Percentiles rank a stretch among this genome's conserved stretches.
phyloP scores from a whole-genome alignment of 1,284 basidiomycete species.

The Paramarasmius palmivorus region DNA sequence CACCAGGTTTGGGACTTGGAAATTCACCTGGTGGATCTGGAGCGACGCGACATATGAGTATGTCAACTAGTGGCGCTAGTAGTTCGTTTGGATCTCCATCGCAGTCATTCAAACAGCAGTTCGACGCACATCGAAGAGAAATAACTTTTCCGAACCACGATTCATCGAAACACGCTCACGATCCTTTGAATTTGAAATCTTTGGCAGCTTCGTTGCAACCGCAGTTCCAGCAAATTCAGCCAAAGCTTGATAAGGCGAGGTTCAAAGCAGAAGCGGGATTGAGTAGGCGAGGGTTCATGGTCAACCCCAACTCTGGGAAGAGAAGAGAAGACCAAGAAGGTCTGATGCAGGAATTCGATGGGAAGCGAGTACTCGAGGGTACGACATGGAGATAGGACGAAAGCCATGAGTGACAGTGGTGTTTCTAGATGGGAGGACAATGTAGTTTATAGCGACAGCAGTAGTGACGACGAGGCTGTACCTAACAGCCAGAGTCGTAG shows the following conservation, averaged over 20 bases:
- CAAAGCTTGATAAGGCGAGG: slow-evolving; percentile 53
- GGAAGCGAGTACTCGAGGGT: background rate
- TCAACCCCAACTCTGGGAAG: slow-evolving; percentile 23
- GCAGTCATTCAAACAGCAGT: background rate
- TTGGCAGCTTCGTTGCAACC: slow-evolving; percentile 41
- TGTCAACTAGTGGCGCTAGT: background rate
- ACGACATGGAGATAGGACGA: slow-evolving; percentile 17
- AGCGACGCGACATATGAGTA: background rate
- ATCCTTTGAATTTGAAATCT: slow-evolving; percentile 33
- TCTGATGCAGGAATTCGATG: slow-evolving; percentile 31
- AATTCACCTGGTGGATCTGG: background rate
- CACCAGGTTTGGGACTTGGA: background rate
- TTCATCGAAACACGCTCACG: background rate
- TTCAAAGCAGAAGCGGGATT: slow-evolving; percentile 74
- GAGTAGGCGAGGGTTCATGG: slow-evolving; percentile 52
- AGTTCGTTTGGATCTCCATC: background rate
- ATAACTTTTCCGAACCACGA: background rate
- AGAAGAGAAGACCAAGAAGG: slow-evolving; percentile 34
- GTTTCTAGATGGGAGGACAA: slow-evolving; percentile 3
- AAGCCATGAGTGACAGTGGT: slow-evolving; percentile 23
- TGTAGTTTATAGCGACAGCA: slow-evolving; percentile 6
- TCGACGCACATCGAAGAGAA: background rate
- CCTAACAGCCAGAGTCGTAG: slow-evolving; percentile 20
- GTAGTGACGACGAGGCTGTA: slow-evolving; percentile 22
- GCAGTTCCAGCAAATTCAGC: slow-evolving; percentile 42